Conservation (phyloP, 2,329 filamentous ascomycete species). For the Plenodomus lindquistii region DNA sequence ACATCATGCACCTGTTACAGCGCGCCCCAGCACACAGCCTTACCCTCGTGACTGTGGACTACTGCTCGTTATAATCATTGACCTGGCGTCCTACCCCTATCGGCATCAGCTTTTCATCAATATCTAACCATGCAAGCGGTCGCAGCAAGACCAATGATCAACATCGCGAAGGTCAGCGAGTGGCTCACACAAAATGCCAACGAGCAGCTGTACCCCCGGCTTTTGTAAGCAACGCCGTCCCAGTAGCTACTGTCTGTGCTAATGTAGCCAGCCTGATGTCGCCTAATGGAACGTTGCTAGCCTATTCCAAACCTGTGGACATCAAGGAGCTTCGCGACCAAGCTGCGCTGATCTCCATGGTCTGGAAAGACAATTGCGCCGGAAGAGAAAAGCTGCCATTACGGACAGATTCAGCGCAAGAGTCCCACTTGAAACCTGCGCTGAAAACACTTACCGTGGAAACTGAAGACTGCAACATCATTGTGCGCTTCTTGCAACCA, state of each 20-base stretch:
- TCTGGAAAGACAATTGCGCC: slow-evolving; percentile 52
- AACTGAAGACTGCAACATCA: slow-evolving; percentile 50
- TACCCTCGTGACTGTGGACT: not conserved
- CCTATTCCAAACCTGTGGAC: slow-evolving; percentile 54
- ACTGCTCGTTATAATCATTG: not conserved
- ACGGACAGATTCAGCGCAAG: slow-evolving; percentile 9
- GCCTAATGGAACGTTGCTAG: slow-evolving; percentile 55
- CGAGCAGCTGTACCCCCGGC: slow-evolving; percentile 49
- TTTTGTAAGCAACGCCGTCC: slow-evolving; percentile 43
- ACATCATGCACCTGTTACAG: slow-evolving; percentile 2
- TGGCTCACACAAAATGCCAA: slow-evolving; percentile 51
- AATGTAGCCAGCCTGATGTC: slow-evolving; percentile 50
- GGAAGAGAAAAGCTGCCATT: slow-evolving; percentile 20
- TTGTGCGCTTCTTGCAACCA: slow-evolving; percentile 52
- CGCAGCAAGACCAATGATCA: slow-evolving; percentile 44
- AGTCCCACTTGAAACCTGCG: slow-evolving; percentile 16
- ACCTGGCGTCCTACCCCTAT: not conserved
- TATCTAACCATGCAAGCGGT: slow-evolving; percentile 17
- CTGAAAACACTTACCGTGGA: slow-evolving; percentile 54
- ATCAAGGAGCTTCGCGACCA: slow-evolving; percentile 55
- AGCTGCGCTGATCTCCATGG: slow-evolving; percentile 53
- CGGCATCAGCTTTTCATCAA: not conserved
- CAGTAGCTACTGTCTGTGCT: slow-evolving; percentile 2
- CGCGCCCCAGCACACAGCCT: not conserved
- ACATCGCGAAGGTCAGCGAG: slow-evolving; percentile 49